A percentile compares a stretch with the other conserved stretches of the same genome.
Evolutionary conservation across 2,329 filamentous ascomycete genomes (phyloP).

Genomic region (Myriosclerotinia scirpicola): DNA sequence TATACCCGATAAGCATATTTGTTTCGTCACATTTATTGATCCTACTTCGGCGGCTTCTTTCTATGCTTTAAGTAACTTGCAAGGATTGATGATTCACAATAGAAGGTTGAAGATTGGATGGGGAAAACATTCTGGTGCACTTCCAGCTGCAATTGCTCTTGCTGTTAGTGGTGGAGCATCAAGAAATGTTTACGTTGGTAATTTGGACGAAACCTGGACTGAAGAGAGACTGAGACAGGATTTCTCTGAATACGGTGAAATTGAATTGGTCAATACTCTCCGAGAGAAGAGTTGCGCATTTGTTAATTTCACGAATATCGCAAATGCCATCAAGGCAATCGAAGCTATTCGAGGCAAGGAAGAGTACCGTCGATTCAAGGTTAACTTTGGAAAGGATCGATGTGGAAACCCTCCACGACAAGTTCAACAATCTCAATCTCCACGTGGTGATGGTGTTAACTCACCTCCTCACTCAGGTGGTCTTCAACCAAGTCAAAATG

Average conservation of each 20-base stretch:
- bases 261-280: constrained; percentile 93
- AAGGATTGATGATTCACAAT: constrained; percentile 99
- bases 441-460: constrained; percentile 60
- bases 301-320: constrained; percentile 99
- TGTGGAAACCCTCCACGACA: constrained; percentile 96
- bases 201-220: constrained; percentile 94
- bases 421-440: constrained; percentile 63
- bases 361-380: constrained; percentile 98
- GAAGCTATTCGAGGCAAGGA: constrained; percentile 93
- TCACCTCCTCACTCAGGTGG: constrained; percentile 50
- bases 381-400: constrained; percentile 98
- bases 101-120: constrained; percentile 96
- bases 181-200: constrained; percentile 97
- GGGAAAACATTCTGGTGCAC: constrained; percentile 97
- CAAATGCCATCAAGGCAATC: constrained; percentile 98
- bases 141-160: constrained; percentile 92
- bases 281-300: constrained; percentile 99
- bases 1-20: constrained; percentile 99
- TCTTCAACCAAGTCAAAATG: constrained; percentile 39
- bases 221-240: constrained; percentile 95
- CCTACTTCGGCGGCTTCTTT: constrained; percentile 97
- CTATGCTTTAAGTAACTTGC: constrained; percentile 94
- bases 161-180: constrained; percentile 96
- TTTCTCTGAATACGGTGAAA: constrained; percentile 96
- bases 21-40: constrained; percentile 99